Evolutionary conservation across 495 filamentous ascomycete genomes (phyloP).

Genomic region (Penicillium samsonianum): DNA sequence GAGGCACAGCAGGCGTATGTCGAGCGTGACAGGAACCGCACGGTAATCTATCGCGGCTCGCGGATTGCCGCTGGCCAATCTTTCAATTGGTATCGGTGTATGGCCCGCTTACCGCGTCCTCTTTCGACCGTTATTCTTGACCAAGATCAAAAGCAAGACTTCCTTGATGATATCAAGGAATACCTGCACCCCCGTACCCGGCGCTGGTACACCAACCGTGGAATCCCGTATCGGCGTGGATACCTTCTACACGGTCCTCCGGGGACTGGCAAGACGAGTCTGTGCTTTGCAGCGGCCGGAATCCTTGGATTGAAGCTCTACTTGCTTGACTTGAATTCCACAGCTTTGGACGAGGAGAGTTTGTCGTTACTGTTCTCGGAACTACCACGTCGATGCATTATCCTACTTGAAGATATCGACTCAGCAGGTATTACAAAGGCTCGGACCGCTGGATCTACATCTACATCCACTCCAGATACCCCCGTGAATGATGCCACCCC

Average conservation of each 20-base stretch:
- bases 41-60: constrained; percentile 64
- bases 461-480: not conserved
- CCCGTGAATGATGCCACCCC: not conserved
- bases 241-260: constrained; percentile 52
- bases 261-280: constrained; percentile 54
- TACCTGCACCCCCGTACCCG: constrained; percentile 75
- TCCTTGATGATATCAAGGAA: constrained; percentile 83
- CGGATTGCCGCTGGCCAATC: constrained; percentile 29
- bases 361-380: constrained; percentile 69
- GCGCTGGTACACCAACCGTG: constrained; percentile 76
- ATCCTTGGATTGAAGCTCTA: constrained; percentile 48
- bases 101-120: constrained; percentile 70
- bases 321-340: constrained; percentile 48
- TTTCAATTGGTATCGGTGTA: constrained; percentile 63
- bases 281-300: constrained; percentile 50
- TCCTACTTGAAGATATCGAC: constrained; percentile 54
- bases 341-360: constrained; percentile 59
- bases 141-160: constrained; percentile 64
- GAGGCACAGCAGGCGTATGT: constrained; percentile 62
- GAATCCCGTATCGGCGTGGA: constrained; percentile 51
- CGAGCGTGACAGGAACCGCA: constrained; percentile 61
- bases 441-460: constrained; percentile 17
- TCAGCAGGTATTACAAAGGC: constrained; percentile 59
- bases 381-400: constrained; percentile 45
- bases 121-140: constrained; percentile 86